These are phyloP conservation scores for Colletotrichum destructivum DNA, from an alignment of 2,329 filamentous ascomycete genomes.

Conservation along the genomic window DNA sequence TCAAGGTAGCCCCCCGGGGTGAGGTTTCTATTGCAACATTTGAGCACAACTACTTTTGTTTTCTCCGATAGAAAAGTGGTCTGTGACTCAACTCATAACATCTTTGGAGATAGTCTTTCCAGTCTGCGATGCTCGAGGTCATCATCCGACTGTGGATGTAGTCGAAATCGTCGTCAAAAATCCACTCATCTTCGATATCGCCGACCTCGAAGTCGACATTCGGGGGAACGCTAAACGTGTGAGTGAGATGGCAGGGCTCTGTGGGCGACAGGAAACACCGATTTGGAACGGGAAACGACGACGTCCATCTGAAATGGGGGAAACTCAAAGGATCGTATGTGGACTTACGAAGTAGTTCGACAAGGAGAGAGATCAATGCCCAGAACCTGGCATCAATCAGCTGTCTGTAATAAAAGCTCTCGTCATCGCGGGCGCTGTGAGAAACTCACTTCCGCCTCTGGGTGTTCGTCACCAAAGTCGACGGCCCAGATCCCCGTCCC, in stretches of 20 bases:
- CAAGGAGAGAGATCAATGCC: constrained; percentile 42
- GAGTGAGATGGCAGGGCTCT: background rate
- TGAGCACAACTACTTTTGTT: constrained; percentile 4
- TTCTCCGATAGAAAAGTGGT: too few species aligned
- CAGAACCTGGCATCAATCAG: too few species aligned
- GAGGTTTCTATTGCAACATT: constrained; percentile 45
- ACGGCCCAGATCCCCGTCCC: constrained; percentile 52
- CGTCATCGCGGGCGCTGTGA: too few species aligned
- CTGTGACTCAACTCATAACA: background rate
- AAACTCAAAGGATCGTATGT: background rate
- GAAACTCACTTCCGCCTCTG: constrained; percentile 45
- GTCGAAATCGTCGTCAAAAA: constrained; percentile 50
- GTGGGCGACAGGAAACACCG: too few species aligned
- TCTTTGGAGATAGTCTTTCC: background rate
- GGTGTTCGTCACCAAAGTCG: constrained; percentile 57
- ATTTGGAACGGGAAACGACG: background rate
- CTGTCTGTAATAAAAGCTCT: too few species aligned
- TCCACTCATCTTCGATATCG: constrained; percentile 58
- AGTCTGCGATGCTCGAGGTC: constrained; percentile 25
- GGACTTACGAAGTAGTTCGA: background rate
- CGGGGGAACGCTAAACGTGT: constrained; percentile 53
- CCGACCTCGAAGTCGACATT: constrained; percentile 63
- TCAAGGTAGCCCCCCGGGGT: constrained; percentile 61
- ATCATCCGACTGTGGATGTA: constrained; percentile 46
- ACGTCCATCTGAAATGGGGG: too few species aligned